Base-by-base conservation (phyloP, 2,329 filamentous ascomycete genomes). In the Clarireedia hainanense region DNA sequence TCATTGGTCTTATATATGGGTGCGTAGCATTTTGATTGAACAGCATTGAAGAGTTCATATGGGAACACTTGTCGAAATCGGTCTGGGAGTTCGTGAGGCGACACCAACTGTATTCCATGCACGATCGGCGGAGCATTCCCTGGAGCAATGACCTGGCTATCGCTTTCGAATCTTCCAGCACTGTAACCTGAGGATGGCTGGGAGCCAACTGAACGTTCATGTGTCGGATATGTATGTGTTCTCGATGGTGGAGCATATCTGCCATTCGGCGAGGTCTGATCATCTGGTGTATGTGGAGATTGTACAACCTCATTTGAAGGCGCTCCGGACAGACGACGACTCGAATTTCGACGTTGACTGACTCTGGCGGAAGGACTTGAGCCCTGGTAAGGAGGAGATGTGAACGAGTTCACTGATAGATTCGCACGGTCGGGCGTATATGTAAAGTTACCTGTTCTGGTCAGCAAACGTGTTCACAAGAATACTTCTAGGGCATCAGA, bases 1-100 rank as follows among this genome's bases (percentile, higher is more conserved):
- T 90, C 80, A 61, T 85, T 80, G 0, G 80, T 81, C 5, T 76
- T 73, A 67, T 88, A 92, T 0, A 88, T 76, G 0, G 76, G 68
- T 0, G 77, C 68, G 62, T 92, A 94, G 64, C 86, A 90, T 66
- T 85, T 89, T 0, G 89, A 94, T 65, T 95, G 89, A 0, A 92
- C 79, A 6, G 85, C 88, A 67, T 95, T 95, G 73, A 95, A 90
- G 0, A 86, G 70, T 1, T 83, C 78, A 61, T 87, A 94, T 0
- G 83, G 78, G 63, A 94, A 95, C 0, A 92, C 68, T 1, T 80
- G 72, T 23, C 83, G 80, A 61, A 90, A 82, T 39, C 79, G 80
- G 70, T 91, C 85, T 2, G 89, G 85, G 1, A 94, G 73, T 10
- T 79, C 75, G 57, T 79, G 73, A 1, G 79, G 75, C 14, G 81